Base-by-base conservation (phyloP, 768 basidiomycete genomes). In the Boletus huronensis region DNA sequence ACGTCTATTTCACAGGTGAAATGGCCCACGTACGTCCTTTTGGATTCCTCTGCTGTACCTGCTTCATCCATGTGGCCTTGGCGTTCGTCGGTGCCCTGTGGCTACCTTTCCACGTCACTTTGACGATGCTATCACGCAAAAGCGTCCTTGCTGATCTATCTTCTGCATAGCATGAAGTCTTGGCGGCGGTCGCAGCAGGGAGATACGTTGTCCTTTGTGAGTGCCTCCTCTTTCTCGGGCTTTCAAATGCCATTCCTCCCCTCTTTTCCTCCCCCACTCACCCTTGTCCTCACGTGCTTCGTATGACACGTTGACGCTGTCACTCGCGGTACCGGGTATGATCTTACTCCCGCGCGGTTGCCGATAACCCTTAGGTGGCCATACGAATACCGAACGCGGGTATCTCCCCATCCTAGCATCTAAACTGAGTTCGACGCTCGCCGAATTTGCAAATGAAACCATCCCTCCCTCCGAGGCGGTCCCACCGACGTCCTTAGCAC, bases 341-440 rank as follows among this genome's bases (percentile, higher is more conserved):
- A 50, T 40, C 42, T 55, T 49, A 17, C 52, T 46, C 46, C 35
- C 36, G 61, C 48, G 52, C 50, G 21, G 57, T 65, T 54, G 59
- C 61, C 58, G 65, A 60, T 29, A 54, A 52, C 58, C 53, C 26
- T 36, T 60, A 91, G 90, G 88, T 67, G 91, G 91, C 17, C 96
- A 98, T 72, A 89, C 92, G 16, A 94, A 94, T 72, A 95, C 95
- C 41, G 96, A 98, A 74, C 88, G 95, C 31, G 93, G 93, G 0
- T 98, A 92, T 73, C 85, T 98, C 51, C 82, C 85, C 17, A 74
- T 82, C 23, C 80, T 98, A 31, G 85, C 85, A 36, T 70, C 75
- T 13, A 85, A 83, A 71, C 76, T 98, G 65, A 45, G 81, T 85
- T 68, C 73, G 89, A 55, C 70, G 62, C 64, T 70, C 57, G 11